phyloP scores from a whole-genome alignment of 805 yeast genomes.

The Barnettozyma wickerhamii region DNA sequence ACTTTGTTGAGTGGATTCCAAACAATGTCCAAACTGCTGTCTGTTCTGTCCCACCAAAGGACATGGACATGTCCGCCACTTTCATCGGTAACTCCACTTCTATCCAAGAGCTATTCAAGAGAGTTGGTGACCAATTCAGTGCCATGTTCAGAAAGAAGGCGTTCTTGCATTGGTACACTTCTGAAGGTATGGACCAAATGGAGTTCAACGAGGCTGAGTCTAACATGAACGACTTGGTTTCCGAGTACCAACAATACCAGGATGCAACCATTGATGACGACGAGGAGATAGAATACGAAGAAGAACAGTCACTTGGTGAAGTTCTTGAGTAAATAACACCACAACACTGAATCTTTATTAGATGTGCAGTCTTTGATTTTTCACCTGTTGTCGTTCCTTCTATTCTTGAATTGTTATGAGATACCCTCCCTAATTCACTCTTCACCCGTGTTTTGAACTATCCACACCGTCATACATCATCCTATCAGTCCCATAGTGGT shows the following conservation, averaged over 20 bases:
- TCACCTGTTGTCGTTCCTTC: not conserved
- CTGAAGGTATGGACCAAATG: constrained; percentile 99
- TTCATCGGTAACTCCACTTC: constrained; percentile 98
- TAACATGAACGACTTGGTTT: constrained; percentile 94
- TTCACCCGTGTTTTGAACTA: constrained; percentile 1
- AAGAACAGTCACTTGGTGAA: constrained; percentile 27
- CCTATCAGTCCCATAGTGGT: not conserved
- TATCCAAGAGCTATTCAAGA: constrained; percentile 97
- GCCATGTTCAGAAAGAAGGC: constrained; percentile 99
- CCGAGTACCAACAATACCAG: constrained; percentile 95
- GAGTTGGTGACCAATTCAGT: constrained; percentile 95
- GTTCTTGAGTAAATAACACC: constrained; percentile 25
- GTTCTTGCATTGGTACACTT: constrained; percentile 98
- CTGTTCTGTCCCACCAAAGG: constrained; percentile 88
- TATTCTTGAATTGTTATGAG: constrained; percentile 1
- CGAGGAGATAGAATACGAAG: constrained; percentile 35
- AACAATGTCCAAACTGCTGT: constrained; percentile 99
- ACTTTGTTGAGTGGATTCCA: constrained; percentile 99
- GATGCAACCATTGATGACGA: constrained; percentile 86
- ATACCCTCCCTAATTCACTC: constrained; percentile 1
- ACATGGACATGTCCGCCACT: constrained; percentile 89
- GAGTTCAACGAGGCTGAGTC: constrained; percentile 98
- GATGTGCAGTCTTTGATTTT: not conserved
- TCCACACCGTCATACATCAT: not conserved
- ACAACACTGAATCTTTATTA: not conserved